Conservation (phyloP, 257 asterid species). For the Schizonepeta tenuifolia region DNA sequence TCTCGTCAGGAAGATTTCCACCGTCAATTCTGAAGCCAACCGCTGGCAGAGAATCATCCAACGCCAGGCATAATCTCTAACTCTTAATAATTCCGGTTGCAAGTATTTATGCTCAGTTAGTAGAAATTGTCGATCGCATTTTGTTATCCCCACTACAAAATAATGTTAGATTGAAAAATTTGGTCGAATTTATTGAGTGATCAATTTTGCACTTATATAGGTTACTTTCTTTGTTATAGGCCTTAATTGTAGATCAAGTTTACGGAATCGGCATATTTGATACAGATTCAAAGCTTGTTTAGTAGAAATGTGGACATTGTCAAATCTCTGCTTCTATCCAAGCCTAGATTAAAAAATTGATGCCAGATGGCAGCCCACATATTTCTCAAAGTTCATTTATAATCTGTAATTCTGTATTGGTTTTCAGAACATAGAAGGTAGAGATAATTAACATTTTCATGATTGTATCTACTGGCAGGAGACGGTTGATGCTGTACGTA, state of each 20-base stretch:
- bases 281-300: not conserved
- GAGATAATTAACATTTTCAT: not conserved
- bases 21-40: constrained; percentile 77
- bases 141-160: not conserved
- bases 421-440: not conserved
- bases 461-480: constrained; percentile 58
- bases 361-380: not conserved
- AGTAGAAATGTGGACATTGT: not conserved
- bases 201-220: not conserved
- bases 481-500: constrained; percentile 91
- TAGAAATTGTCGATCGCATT: constrained; percentile 1
- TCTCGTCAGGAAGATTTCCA: constrained; percentile 66
- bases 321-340: too few relatives aligned
- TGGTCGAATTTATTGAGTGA: not conserved
- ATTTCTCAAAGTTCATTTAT: not conserved
- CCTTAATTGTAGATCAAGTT: not conserved
- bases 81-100: not conserved
- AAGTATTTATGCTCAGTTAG: not conserved
- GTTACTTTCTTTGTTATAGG: not conserved
- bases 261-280: not conserved
- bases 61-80: constrained; percentile 60
- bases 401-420: not conserved
- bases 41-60: constrained; percentile 76
- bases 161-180: not conserved
- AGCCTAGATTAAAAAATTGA: not conserved